phyloP scores from a whole-genome alignment of 75 land plant genomes.

The Chamaecyparis obtusa region DNA sequence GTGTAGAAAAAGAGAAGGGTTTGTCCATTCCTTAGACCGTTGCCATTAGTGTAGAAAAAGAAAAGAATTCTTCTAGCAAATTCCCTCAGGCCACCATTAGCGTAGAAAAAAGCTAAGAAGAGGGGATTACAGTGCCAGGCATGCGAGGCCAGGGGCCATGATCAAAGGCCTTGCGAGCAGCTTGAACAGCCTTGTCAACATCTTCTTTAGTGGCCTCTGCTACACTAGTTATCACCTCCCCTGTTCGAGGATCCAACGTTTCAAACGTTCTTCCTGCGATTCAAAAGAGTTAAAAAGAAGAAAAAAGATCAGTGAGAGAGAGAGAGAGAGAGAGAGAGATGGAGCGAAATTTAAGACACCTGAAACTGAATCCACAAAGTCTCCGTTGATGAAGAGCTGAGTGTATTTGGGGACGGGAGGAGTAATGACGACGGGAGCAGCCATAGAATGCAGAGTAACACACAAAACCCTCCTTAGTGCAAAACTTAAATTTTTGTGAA shows the following conservation, averaged over 20 bases:
- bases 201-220: too few species aligned
- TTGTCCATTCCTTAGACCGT: too few species aligned
- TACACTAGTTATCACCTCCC: slow-evolving; percentile 33
- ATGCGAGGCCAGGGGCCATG: slow-evolving; percentile 72
- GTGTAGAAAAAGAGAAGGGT: too few species aligned
- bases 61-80: too few species aligned
- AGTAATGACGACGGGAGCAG: neutral
- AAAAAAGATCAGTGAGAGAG: too few species aligned
- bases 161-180: slow-evolving; percentile 71
- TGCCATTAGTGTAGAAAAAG: too few species aligned
- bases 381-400: slow-evolving; percentile 68
- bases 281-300: too few species aligned
- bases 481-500: too few species aligned
- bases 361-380: slow-evolving; percentile 76
- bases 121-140: slow-evolving; percentile 38
- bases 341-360: slow-evolving; percentile 21
- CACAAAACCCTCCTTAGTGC: too few species aligned
- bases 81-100: too few species aligned
- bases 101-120: neutral
- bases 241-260: slow-evolving; percentile 66
- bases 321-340: neutral
- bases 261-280: slow-evolving; percentile 64
- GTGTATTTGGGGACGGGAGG: slow-evolving; percentile 36
- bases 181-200: slow-evolving; percentile 49
- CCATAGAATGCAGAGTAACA: too few species aligned